Evolutionary conservation across 1,139 yeast genomes (phyloP), one percentile per base, ranked within the genome.

Genomic region (Yamadazyma diddensiae): DNA sequence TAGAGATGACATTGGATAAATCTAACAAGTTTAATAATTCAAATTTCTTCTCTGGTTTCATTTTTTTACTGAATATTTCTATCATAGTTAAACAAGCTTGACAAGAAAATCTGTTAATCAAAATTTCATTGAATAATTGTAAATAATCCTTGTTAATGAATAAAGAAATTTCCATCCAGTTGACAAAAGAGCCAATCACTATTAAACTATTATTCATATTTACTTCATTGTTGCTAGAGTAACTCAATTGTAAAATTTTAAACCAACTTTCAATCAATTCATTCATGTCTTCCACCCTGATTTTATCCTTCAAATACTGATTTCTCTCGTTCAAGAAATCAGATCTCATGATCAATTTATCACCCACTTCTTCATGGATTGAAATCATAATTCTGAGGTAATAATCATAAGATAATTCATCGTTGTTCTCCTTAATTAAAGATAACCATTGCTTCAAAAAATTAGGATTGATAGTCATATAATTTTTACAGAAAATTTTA

Each of bases 331-430:
- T 79, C 20, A 69, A 56, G 17, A 70, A 72, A 44, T 77, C 77
- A 12, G 82, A 75, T 45, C 95, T 73, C 19, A 79, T 63, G 43
- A 88, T 82, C 47, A 88, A 73, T 51, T 84, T 92, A 56, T 94
- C 98, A 19, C 95, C 98, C 44, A 94, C 87, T 57, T 90, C 97
- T 30, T 80, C 81, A 53, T 94, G 97, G 39, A 92, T 78, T 17
- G 84, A 77, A 29, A 80, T 60, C 37, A 88, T 63, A 11, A 87
- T 73, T 48, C 97, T 73, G 28, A 84, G 59, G 53, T 83, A 88
- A 57, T 85, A 77, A 52, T 90, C 97, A 10, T 81, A 68, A 3
- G 84, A 86, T 8, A 73, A 50, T 23, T 67, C 65, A 35, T 73
- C 67, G 35, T 32, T 35, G 33, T 42, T 57, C 52, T 48, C 41